phyloP scores from a whole-genome alignment of 2,329 filamentous ascomycete species.

The Berkeleyomyces rouxiae region DNA sequence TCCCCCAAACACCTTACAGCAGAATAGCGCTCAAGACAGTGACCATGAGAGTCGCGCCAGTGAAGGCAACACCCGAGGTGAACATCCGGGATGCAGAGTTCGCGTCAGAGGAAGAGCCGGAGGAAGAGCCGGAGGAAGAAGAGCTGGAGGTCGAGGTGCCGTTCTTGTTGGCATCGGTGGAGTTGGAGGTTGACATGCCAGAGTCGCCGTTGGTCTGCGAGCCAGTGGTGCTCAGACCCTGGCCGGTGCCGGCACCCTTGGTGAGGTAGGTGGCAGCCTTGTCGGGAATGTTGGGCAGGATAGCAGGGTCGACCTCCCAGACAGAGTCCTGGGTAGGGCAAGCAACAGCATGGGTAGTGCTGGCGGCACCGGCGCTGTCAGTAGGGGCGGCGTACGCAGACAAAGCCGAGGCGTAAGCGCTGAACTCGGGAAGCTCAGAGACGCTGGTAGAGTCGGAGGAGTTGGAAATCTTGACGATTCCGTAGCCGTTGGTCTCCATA shows the following conservation, averaged over 20 bases:
- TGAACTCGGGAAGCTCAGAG: slow-evolving; percentile 45
- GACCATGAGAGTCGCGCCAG: slow-evolving; percentile 22
- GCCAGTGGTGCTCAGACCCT: slow-evolving; percentile 34
- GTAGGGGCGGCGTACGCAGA: slow-evolving; percentile 32
- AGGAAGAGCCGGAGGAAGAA: slow-evolving; percentile 16
- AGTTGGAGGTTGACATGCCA: slow-evolving; percentile 30
- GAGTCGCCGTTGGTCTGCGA: slow-evolving; percentile 35
- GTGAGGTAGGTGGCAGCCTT: slow-evolving; percentile 36
- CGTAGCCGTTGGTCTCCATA: slow-evolving; percentile 61
- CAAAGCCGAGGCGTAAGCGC: slow-evolving; percentile 32
- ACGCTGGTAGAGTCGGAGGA: slow-evolving; percentile 32
- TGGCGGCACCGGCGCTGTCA: slow-evolving; percentile 32
- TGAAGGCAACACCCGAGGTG: slow-evolving; percentile 20
- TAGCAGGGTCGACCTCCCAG: slow-evolving; percentile 35
- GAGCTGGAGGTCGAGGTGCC: slow-evolving; percentile 6
- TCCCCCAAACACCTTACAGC: slow-evolving; percentile 20
- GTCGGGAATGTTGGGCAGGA: slow-evolving; percentile 35
- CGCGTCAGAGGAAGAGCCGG: not conserved
- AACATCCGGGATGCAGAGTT: slow-evolving; percentile 19
- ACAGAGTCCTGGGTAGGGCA: slow-evolving; percentile 33
- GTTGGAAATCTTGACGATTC: slow-evolving; percentile 49
- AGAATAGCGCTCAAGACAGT: slow-evolving; percentile 25
- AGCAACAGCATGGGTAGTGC: slow-evolving; percentile 28
- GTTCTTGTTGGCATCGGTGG: slow-evolving; percentile 19
- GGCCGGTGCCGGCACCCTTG: slow-evolving; percentile 35